A percentile compares a stretch with the other conserved stretches of the same genome.
These are phyloP conservation scores for Monilinia aucupariae DNA, from an alignment of 2,329 filamentous ascomycete genomes.

Conservation along the genomic window DNA sequence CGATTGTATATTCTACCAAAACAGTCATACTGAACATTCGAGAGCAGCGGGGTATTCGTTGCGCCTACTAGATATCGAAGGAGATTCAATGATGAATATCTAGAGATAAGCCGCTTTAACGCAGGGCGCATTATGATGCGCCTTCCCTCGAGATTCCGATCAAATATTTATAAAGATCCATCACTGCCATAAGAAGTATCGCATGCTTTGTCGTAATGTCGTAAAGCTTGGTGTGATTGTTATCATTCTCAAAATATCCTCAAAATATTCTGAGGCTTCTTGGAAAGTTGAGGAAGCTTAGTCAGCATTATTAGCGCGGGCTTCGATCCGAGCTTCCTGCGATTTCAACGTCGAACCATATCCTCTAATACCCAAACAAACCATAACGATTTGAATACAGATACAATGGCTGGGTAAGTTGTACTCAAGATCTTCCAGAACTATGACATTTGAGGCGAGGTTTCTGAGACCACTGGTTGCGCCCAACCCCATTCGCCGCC, in stretches of 20 bases:
- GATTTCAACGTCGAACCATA: slow-evolving; percentile 18
- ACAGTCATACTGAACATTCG: not conserved
- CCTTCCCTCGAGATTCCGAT: slow-evolving; percentile 5
- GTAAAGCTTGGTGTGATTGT: not conserved
- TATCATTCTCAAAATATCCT: slow-evolving; percentile 5
- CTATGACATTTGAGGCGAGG: not conserved
- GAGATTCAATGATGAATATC: slow-evolving; percentile 31
- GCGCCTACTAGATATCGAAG: slow-evolving; percentile 24
- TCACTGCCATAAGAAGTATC: slow-evolving; percentile 1
- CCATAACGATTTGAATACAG: slow-evolving; percentile 17
- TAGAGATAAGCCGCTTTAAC: slow-evolving; percentile 31
- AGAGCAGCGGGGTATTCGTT: slow-evolving; percentile 9
- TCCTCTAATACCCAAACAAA: slow-evolving; percentile 12
- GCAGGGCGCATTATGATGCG: slow-evolving; percentile 23
- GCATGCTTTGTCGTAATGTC: not conserved
- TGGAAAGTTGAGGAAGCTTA: slow-evolving; percentile 17
- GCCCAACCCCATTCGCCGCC: not conserved
- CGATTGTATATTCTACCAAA: slow-evolving; percentile 3
- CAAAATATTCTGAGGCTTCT: not conserved
- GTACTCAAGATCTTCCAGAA: slow-evolving; percentile 5
- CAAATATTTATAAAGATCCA: slow-evolving; percentile 7
- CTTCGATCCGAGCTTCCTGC: slow-evolving; percentile 15
- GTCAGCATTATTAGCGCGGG: slow-evolving; percentile 20
- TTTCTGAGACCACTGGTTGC: not conserved
- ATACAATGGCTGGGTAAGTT: slow-evolving; percentile 35